Evolutionary conservation across 179 eudicot genomes (phyloP), one percentile per base, ranked within the genome.

Genomic region (Silene noctiflora): DNA sequence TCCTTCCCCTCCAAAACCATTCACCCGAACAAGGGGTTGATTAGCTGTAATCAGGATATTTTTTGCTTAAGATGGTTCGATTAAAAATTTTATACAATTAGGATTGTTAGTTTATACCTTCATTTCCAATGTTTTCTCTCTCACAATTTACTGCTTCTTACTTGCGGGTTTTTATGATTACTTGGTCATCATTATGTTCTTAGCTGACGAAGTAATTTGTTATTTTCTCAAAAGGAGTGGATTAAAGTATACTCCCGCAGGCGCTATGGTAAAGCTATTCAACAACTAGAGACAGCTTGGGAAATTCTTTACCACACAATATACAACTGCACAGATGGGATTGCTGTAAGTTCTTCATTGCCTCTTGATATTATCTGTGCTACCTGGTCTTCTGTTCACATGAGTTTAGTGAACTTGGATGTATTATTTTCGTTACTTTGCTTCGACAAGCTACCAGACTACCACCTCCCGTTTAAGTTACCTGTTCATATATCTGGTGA

Each of bases 321-420:
- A 60, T 96, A 96, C 86, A 93, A 96, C 56, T 96, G 99, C 83
- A 88, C 89, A 3, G 99, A 96, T 86, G 96, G 94, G 80, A 88
- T 96, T 80, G 97, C 98, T 76, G 99, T 96, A 89, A 66, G 93
- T 86, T 83, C 25, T 59, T 55, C 60, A 61, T 53, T 75, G 20
- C 63, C 51, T 25, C 74, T 58, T 77, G 68, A 27, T 64, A 22
- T 10, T 78, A 53, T 63, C 4, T 44, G 56, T 7, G 16, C 11
- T 1, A 17, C 19, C 16, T 67, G 51, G 46, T 16, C 5, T 21
- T 44, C 29, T 42, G n/a, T 6, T 55, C 16, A 14, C 14, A 56
- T 27, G 14, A 14, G 44, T 53, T 14, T 56, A 55, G 3, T 13
- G 46, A 53, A 17, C 63, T 71, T 22, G 33, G 5, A 39, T 12